Base-by-base conservation (phyloP, 1,139 yeast genomes). In the Petasospora fabianii region DNA sequence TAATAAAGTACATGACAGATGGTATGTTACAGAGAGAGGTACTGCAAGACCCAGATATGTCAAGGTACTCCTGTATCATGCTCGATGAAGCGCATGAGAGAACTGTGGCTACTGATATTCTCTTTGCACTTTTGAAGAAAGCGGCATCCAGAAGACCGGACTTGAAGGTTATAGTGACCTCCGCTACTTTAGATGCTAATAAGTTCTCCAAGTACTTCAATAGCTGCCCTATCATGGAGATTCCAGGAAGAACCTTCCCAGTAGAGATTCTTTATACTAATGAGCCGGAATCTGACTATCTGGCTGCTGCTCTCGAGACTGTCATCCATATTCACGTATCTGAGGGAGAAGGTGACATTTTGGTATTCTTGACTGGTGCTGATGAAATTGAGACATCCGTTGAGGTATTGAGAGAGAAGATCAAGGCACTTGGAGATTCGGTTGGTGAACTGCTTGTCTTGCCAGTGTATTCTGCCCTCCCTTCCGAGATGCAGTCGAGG, bases 1-100 rank as follows among this genome's bases (percentile, higher is more conserved):
- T 67, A 26, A 82, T 92, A 40, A 87, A 87, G 64, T 90, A 85
- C 59, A 80, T 92, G 94, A 90, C 97, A 0, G 97, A 90, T 47
- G 98, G 98, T 66, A 77, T 92, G 17, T 60, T 92, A 17, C 62
- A 90, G 6, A 69, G 96, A 43, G 97, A 92, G 54, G 69, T 86
- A 2, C 60, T 90, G 26, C 61, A 69, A 13, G 95, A 88, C 49
- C 72, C 84, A 0, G 66, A 67, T 36, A 66, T 90, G 39, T 83
- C 76, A 24, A 74, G 76, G 46, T 92, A 92, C 56, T 78, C 88
- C 1, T 85, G 95, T 54, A 75, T 92, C 9, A 84, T 92, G 14
- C 85, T 92, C 80, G 98, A 92, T 64, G 98, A 92, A 62, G 98
- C 97, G 0, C 98, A 92, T 59, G 98, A 92, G 62, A 66, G 98